These are phyloP conservation scores for Lupinus albus DNA, from an alignment of 306 rosid species.

Conservation along the genomic window DNA sequence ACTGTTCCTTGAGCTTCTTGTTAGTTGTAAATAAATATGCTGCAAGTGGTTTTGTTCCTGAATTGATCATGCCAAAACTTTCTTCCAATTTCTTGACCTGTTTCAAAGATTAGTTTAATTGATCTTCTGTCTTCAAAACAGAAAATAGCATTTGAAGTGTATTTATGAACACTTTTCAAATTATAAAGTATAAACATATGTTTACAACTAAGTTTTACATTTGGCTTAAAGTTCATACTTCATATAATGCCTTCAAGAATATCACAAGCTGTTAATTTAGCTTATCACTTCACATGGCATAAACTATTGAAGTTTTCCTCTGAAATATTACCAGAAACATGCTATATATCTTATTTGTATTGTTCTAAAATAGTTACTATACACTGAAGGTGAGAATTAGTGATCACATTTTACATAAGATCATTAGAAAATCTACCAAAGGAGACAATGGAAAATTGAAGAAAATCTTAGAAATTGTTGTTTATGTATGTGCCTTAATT, in stretches of 20 bases:
- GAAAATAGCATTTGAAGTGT: not conserved
- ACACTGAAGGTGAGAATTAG: not conserved
- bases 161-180: not conserved
- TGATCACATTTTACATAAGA: constrained; percentile 4
- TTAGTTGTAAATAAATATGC: constrained; percentile 87
- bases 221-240: too few relatives aligned
- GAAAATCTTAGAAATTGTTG: constrained; percentile 4
- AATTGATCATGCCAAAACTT: constrained; percentile 69
- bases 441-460: not conserved
- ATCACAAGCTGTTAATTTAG: not conserved
- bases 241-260: too few relatives aligned
- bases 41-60: constrained; percentile 91
- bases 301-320: constrained; percentile 3
- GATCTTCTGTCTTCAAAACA: not conserved
- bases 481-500: constrained; percentile 15
- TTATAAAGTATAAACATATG: constrained; percentile 15
- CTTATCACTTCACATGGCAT: not conserved
- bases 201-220: not conserved
- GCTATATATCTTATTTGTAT: not conserved
- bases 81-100: constrained; percentile 88
- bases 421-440: constrained; percentile 9
- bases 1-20: constrained; percentile 73
- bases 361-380: not conserved
- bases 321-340: not conserved
- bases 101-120: constrained; percentile 25